These are phyloP conservation scores for Citropsis articulata DNA, from an alignment of 345 rosid genomes.

Conservation along the genomic window DNA sequence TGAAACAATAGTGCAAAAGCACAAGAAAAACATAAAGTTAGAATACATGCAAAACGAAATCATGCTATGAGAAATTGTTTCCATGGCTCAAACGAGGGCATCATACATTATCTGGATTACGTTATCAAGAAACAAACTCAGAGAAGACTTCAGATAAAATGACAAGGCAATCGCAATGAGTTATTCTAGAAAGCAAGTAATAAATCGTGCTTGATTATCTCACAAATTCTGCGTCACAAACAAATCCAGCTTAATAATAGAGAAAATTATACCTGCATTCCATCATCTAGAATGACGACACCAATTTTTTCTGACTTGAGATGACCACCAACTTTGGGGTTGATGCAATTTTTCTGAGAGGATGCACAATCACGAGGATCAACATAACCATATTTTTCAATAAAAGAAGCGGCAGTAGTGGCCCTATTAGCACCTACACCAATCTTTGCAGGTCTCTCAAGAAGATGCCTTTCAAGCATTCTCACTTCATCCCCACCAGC, in stretches of 20 bases:
- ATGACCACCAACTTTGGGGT: slow-evolving; percentile 14
- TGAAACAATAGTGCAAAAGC: not conserved
- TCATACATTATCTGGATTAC: not conserved
- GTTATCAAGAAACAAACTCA: not conserved
- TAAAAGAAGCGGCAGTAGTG: slow-evolving; percentile 49
- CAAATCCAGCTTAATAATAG: not conserved
- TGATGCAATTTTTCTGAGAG: slow-evolving; percentile 13
- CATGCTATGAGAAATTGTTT: not conserved
- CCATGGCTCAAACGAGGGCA: not conserved
- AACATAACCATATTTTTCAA: slow-evolving; percentile 49
- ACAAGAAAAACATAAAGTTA: not conserved
- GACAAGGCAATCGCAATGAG: slow-evolving; percentile 1
- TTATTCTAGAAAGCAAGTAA: not conserved
- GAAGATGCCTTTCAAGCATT: slow-evolving; percentile 73
- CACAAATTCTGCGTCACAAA: not conserved
- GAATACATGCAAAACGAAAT: not conserved
- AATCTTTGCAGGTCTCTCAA: slow-evolving; percentile 36
- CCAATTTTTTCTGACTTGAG: slow-evolving; percentile 39
- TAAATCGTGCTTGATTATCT: not conserved
- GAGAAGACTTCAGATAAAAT: not conserved
- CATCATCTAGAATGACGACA: slow-evolving; percentile 67
- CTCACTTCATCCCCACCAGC: slow-evolving; percentile 89
- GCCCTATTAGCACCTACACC: slow-evolving; percentile 78
- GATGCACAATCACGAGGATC: slow-evolving; percentile 25
- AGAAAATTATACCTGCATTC: slow-evolving; percentile 69